Evolutionary conservation across 352 stramenopile genomes (phyloP), one percentile per base, ranked within the genome.

Genomic region (Elongisporangium senticosum): DNA sequence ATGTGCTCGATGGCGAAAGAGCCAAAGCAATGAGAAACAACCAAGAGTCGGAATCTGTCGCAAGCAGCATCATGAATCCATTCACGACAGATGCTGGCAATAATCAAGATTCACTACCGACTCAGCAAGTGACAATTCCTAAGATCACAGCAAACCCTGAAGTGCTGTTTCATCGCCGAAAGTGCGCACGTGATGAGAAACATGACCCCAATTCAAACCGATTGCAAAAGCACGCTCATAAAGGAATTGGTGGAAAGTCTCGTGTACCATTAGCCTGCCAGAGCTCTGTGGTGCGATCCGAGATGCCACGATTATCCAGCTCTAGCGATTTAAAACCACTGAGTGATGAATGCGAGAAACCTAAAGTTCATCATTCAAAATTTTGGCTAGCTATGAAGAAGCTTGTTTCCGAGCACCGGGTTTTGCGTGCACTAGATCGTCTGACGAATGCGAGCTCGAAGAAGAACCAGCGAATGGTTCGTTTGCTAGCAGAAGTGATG

Each of bases 311-410:
- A 17, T 43, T 43, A 43, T 15, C 33, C 33, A 17, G 10, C 33
- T 4, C 33, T 2, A 17, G 13, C 33, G 33, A 43, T 4, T 2
- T 17, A 43, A 43, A 17, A 43, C 11, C 33, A 43, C 8, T 1
- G 2, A 43, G 13, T 4, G 33, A 17, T 43, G 33, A 43, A 5
- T 3, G 3, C 13, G 33, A 43, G 33, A 14, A 10, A 17, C 33
- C 33, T 4, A 43, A 49, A n/a, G 49, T 47, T 17, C 51, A 69
- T 54, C 23, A 54, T 51, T 11, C 58, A 6, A 76, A 79, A 48
- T 72, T 83, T 17, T 43, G 70, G 2, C 63, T 69, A 5, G 69
- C 67, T 13, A 64, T 83, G 26, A 75, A 78, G 56, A 79, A 77
- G 28, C 64, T 83, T 10, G 73, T 62, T 23, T 77, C 71, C 22